Conservation (phyloP, 495 filamentous ascomycete species). For the Zalerion maritima region DNA sequence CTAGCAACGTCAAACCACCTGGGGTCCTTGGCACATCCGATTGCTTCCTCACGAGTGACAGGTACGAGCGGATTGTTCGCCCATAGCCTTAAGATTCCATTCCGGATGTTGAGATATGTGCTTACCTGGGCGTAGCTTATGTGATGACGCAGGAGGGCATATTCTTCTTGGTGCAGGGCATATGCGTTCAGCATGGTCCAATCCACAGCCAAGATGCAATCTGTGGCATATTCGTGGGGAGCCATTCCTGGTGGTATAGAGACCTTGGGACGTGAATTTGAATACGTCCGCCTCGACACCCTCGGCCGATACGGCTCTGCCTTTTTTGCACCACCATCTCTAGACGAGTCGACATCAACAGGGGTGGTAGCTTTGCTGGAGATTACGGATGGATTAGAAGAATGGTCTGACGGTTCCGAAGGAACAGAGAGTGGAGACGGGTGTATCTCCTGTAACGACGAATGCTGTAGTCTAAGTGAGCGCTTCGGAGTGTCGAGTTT, state of each 20-base stretch:
- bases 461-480: too few species aligned
- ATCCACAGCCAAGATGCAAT: conserved; percentile 78
- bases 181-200: conserved; percentile 83
- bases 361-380: conserved; percentile 45
- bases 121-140: conserved; percentile 84
- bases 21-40: conserved; percentile 79
- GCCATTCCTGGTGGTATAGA: conserved; percentile 68
- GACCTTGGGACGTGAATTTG: conserved; percentile 52
- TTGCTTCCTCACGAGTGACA: conserved; percentile 76
- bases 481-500: too few species aligned
- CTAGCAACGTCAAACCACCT: conserved; percentile 85
- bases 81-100: conserved; percentile 88
- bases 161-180: conserved; percentile 74
- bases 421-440: too few species aligned
- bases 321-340: too few species aligned
- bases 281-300: conserved; percentile 22
- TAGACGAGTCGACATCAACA: conserved; percentile 27
- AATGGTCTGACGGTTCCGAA: conserved; percentile 30
- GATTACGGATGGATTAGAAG: conserved; percentile 26
- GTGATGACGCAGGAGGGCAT: conserved; percentile 60
- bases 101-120: conserved; percentile 92
- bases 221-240: conserved; percentile 62
- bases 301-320: too few species aligned
- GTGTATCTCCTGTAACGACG: too few species aligned
- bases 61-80: conserved; percentile 74